Conservation (phyloP, 2,329 filamentous ascomycete genomes). For the Aspergillus terreus region DNA sequence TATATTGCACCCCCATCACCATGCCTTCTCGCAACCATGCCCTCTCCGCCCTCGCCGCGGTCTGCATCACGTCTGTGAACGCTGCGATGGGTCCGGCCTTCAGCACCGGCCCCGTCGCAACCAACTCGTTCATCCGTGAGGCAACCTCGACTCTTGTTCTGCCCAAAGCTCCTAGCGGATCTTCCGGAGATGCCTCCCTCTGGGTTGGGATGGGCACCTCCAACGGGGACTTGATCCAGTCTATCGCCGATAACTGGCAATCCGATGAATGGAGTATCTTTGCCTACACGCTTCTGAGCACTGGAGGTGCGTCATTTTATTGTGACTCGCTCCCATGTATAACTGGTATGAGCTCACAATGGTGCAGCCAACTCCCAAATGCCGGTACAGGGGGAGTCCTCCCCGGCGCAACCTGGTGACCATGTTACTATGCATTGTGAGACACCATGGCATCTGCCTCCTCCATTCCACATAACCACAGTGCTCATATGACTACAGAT, state of each 20-base stretch:
- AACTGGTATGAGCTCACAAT: neutral
- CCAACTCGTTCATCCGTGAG: slow-evolving; percentile 42
- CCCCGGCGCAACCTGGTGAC: slow-evolving; percentile 23
- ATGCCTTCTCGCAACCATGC: slow-evolving; percentile 15
- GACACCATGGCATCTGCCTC: neutral
- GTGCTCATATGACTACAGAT: slow-evolving; percentile 15
- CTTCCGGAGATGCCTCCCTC: slow-evolving; percentile 38
- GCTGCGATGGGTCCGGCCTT: slow-evolving; percentile 36
- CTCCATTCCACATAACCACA: neutral
- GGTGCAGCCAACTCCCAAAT: slow-evolving; percentile 18
- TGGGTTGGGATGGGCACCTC: slow-evolving; percentile 51
- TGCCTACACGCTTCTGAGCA: slow-evolving; percentile 22
- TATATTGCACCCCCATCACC: neutral
- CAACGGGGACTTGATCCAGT: slow-evolving; percentile 47
- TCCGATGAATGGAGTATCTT: slow-evolving; percentile 40
- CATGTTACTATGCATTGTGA: slow-evolving; percentile 42
- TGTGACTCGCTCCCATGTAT: neutral
- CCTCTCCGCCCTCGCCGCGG: slow-evolving; percentile 15
- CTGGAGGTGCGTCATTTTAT: slow-evolving; percentile 10
- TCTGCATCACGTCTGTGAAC: slow-evolving; percentile 12
- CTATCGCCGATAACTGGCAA: slow-evolving; percentile 41
- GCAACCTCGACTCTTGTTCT: slow-evolving; percentile 44
- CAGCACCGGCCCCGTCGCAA: slow-evolving; percentile 43
- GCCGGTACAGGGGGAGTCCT: slow-evolving; percentile 29
- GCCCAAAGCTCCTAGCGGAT: slow-evolving; percentile 36